Percentiles rank a stretch among this genome's conserved stretches.
phyloP scores from a whole-genome alignment of 176 grass and related monocot genomes.

The Puccinellia tenuiflora region DNA sequence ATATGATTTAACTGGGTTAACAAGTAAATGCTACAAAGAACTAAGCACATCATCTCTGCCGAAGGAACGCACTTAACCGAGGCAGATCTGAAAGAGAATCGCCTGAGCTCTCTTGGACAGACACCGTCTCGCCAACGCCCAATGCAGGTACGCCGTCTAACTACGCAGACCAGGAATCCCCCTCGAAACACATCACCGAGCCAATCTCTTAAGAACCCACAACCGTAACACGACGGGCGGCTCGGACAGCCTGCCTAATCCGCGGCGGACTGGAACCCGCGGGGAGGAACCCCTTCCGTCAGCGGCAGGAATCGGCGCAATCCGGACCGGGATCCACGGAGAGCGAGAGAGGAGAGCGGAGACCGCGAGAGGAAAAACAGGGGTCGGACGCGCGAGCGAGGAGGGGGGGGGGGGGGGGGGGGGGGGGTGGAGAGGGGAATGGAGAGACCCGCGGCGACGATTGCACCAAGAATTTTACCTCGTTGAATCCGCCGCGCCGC shows the following conservation, averaged over 20 bases:
- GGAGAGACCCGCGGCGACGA: background rate
- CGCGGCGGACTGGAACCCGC: background rate
- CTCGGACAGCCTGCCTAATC: background rate
- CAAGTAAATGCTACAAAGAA: background rate
- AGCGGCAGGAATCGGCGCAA: background rate
- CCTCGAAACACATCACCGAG: background rate
- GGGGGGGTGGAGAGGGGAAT: no score
- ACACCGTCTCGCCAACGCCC: background rate
- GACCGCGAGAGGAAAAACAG: background rate
- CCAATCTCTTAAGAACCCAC: background rate
- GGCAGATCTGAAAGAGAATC: slow-evolving; percentile 22
- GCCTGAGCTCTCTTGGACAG: background rate
- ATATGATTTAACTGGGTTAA: background rate
- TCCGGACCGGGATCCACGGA: slow-evolving; percentile 22
- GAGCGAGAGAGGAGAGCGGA: background rate
- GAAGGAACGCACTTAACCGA: background rate
- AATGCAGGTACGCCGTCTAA: slow-evolving; percentile 25
- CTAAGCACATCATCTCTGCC: background rate
- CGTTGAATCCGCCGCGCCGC: background rate
- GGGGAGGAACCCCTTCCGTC: background rate
- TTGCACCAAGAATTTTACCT: background rate
- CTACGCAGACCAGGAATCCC: background rate
- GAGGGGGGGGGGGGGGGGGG: no score
- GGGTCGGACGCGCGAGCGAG: background rate
- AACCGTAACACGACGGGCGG: background rate